Percentiles rank a stretch among this genome's conserved stretches.
Evolutionary conservation across 805 yeast genomes (phyloP).

Genomic region (Suhomyces sp.): DNA sequence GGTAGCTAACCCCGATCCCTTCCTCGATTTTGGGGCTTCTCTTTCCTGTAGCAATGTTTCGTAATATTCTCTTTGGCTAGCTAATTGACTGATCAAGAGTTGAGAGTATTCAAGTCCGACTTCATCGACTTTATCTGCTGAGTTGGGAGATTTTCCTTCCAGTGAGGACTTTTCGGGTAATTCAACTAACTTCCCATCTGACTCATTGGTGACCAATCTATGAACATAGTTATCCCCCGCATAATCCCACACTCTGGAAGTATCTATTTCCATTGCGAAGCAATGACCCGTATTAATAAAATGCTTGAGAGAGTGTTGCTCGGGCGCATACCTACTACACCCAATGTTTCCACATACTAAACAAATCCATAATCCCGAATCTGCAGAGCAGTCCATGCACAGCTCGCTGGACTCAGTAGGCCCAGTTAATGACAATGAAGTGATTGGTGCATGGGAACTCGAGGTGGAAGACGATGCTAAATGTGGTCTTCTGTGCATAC

Average conservation of each 20-base stretch:
- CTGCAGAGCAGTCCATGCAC: conserved; percentile 59
- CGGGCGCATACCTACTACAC: conserved; percentile 79
- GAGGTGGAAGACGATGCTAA: background rate
- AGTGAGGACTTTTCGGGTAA: conserved; percentile 41
- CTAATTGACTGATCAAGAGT: conserved; percentile 73
- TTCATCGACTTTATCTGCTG: conserved; percentile 47
- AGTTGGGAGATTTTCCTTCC: conserved; percentile 6
- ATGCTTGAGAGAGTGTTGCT: conserved; percentile 83
- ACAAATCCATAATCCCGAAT: conserved; percentile 81
- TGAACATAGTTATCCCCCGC: conserved; percentile 91
- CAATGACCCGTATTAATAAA: conserved; percentile 78
- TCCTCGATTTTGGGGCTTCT: conserved; percentile 17
- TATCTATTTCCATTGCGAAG: conserved; percentile 81
- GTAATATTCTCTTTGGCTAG: conserved; percentile 81
- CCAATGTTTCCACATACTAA: conserved; percentile 90
- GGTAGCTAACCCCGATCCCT: conserved; percentile 17
- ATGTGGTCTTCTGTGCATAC: conserved; percentile 10
- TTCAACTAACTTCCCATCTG: conserved; percentile 89
- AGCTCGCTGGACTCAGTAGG: conserved; percentile 13
- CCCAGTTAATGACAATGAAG: conserved; percentile 1
- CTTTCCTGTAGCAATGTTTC: conserved; percentile 45
- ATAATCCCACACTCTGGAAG: conserved; percentile 94
- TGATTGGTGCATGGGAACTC: background rate
- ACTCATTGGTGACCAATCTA: conserved; percentile 75
- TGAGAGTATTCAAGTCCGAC: conserved; percentile 79